Evolutionary conservation across 2,329 filamentous ascomycete genomes (phyloP), one percentile per base, ranked within the genome.

Genomic region (Penicillium sp.): DNA sequence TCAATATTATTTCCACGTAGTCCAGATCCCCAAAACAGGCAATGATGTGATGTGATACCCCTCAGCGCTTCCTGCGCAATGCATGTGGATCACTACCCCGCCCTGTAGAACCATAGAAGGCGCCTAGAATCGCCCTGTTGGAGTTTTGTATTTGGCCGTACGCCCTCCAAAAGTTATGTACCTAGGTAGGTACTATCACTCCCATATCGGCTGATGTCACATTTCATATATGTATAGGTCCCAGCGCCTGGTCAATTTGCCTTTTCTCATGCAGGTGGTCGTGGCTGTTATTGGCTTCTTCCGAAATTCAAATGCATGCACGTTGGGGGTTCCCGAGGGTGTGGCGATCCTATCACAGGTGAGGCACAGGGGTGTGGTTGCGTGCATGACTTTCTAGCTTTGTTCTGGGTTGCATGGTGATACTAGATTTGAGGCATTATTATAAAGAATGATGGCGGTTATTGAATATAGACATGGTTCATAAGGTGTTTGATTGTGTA

Each of bases 1-100:
- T 22, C 8, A 7, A 46, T 42, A 31, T 31, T 45, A 50, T 50
- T 50, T 50, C 43, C 48, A 50, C 48, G 43, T 45, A 28, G 34
- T 22, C 6, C n/a, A 37, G 9, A 45, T 17, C 17, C 29, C 4
- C 4, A 13, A n/a, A 21, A n/a, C n/a, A 17, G 19, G n/a, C n/a
- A n/a, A n/a, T 24, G 32, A 3, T 44, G 40, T 49, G 48, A 50
- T 50, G 48, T 50, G 48, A 46, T 50, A 49, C 42, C 42, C 46
- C 48, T 45, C 38, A 24, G 37, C 35, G 42, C 42, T 37, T 48
- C 35, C 42, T 44, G 43, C 33, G 33, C 34, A 9, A 33, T 17
- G 47, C 41, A 28, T 22, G 48, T 50, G 48, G 43, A 41, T 45
- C 35, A 41, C 26, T 46, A 46, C 48, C 43, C 43, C 42, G 42